Evolutionary conservation across 2,329 filamentous ascomycete species (phyloP), one percentile per base, ranked within the genome.

Genomic region (Neonectria faginata): DNA sequence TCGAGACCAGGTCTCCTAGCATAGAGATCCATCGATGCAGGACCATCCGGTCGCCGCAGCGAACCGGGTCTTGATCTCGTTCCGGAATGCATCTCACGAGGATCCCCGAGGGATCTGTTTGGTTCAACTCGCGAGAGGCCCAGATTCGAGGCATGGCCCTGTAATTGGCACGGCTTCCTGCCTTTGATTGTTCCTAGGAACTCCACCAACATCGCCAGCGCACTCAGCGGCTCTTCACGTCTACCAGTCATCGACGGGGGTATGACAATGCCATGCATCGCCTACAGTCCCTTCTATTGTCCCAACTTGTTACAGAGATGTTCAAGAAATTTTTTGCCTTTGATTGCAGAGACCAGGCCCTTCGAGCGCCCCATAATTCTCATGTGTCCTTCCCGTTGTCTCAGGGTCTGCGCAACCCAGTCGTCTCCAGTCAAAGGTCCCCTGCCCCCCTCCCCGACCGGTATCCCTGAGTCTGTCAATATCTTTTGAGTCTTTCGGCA

Each of bases 351-450:
- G 60, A 68, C 72, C 66, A 71, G 73, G 68, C 62, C 69, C 72
- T 68, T 74, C 73, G 70, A 73, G 64, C 72, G 74, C 72, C 74
- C 74, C 76, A 73, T 78, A 77, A 73, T 73, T 75, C 72, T 71
- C 73, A 77, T 76, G 76, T 75, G 74, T 71, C 71, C 73, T 77
- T 75, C 74, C 76, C 75, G 74, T 76, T 81, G 80, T 81, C 80
- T 82, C 79, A 80, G 78, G 71, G 72, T 77, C 77, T 82, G 79
- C 80, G 71, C 80, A 72, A 82, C 79, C 74, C 57, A 67, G 31
- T 68, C 67, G 69, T 73, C 71, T 67, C 70, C 67, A 70, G 69
- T 71, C 70, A 70, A 70, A 73, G 69, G 63, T 63, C 67, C 67
- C 69, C 70, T 25, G 25, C 25, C 25, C 25, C 66, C 69, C 67